Evolutionary conservation across 164 flowering plant genomes (phyloP).

Genomic region (Pachysandra terminalis): DNA sequence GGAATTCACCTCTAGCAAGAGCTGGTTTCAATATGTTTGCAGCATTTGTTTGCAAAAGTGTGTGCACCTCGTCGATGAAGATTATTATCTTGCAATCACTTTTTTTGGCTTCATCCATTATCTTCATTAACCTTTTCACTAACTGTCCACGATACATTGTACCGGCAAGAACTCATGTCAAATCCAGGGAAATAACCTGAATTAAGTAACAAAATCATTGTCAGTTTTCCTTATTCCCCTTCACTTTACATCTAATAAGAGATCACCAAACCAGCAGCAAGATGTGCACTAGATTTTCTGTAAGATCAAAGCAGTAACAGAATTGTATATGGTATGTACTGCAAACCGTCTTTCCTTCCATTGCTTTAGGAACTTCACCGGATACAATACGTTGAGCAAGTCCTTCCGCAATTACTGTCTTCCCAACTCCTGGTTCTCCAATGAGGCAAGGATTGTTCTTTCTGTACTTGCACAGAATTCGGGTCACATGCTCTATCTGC

Average conservation of each 20-base stretch:
- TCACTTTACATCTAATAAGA: too few species aligned
- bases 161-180: slow-evolving; percentile 97
- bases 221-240: too few species aligned
- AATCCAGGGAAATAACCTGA: slow-evolving; percentile 92
- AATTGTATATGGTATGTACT: too few species aligned
- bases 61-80: slow-evolving; percentile 97
- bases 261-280: too few species aligned
- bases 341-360: slow-evolving; percentile 83
- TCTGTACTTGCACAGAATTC: slow-evolving; percentile 87
- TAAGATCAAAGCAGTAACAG: too few species aligned
- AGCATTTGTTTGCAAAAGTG: slow-evolving; percentile 88
- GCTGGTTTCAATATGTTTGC: slow-evolving; percentile 99
- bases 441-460: slow-evolving; percentile 97
- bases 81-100: slow-evolving; percentile 82
- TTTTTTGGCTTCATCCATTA: slow-evolving; percentile 93
- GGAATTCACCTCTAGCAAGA: slow-evolving; percentile 95
- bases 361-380: slow-evolving; percentile 93
- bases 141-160: slow-evolving; percentile 97
- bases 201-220: not conserved
- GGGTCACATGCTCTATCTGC: slow-evolving; percentile 90
- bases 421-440: slow-evolving; percentile 99
- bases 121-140: slow-evolving; percentile 90
- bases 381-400: slow-evolving; percentile 90
- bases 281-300: too few species aligned
- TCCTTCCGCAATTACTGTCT: slow-evolving; percentile 99